Percentiles rank a stretch among this genome's conserved stretches.
phyloP scores from a whole-genome alignment of 257 asterid genomes.

The Ehretia macrophylla region DNA sequence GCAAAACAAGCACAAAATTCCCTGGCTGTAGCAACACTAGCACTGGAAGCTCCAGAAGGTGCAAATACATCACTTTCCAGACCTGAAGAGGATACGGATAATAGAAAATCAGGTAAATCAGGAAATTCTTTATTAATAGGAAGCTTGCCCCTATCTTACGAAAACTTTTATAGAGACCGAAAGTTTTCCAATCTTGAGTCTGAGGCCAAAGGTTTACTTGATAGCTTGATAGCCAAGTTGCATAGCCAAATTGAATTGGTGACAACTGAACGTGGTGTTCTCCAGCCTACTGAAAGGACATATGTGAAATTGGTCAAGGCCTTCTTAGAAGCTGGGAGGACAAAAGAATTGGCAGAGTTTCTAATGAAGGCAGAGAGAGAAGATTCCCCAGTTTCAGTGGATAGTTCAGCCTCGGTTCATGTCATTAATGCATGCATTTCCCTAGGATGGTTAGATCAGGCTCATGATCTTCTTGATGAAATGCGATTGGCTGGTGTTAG shows the following conservation, averaged over 20 bases:
- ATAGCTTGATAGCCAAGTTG: slow-evolving; percentile 45
- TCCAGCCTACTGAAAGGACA: slow-evolving; percentile 74
- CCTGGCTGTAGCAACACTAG: slow-evolving; percentile 55
- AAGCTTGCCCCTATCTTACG: slow-evolving; percentile 31
- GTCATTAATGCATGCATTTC: slow-evolving; percentile 78
- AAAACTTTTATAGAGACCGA: slow-evolving; percentile 55
- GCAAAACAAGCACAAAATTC: slow-evolving; percentile 70
- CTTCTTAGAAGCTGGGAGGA: slow-evolving; percentile 63
- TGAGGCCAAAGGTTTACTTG: slow-evolving; percentile 58
- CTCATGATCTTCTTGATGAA: slow-evolving; percentile 90
- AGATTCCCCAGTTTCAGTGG: slow-evolving; percentile 64
- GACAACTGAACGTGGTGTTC: slow-evolving; percentile 75
- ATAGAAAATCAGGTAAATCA: slow-evolving; percentile 17
- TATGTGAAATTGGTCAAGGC: slow-evolving; percentile 72
- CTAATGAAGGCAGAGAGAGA: slow-evolving; percentile 61
- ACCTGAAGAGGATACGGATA: slow-evolving; percentile 20
- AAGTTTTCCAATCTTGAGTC: slow-evolving; percentile 51
- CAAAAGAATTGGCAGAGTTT: slow-evolving; percentile 70
- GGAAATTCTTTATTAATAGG: slow-evolving; percentile 11
- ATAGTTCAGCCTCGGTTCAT: slow-evolving; percentile 53
- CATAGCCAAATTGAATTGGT: slow-evolving; percentile 65
- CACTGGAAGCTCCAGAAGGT: slow-evolving; percentile 31
- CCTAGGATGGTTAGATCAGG: slow-evolving; percentile 76
- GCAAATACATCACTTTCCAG: slow-evolving; percentile 16
- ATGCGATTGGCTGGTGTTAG: slow-evolving; percentile 81